phyloP scores from a whole-genome alignment of 257 asterid genomes.

The Nicotiana undulata region DNA sequence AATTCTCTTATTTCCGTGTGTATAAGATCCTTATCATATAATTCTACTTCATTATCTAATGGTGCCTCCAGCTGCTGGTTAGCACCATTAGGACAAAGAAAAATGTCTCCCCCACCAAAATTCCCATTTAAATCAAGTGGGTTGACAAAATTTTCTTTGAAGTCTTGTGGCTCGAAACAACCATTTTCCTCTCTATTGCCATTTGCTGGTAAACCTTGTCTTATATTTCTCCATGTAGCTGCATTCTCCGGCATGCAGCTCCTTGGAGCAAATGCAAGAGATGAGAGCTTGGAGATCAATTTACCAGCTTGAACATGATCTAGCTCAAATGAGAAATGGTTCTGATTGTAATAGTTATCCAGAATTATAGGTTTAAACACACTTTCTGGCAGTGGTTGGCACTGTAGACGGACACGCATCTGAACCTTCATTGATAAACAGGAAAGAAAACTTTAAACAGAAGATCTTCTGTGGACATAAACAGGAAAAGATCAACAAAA shows the following conservation, averaged over 20 bases:
- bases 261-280: slow-evolving; percentile 38
- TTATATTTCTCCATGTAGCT: slow-evolving; percentile 14
- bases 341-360: slow-evolving; percentile 55
- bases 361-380: slow-evolving; percentile 55
- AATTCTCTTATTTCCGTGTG: slow-evolving; percentile 46
- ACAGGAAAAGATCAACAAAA: not conserved
- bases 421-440: slow-evolving; percentile 40
- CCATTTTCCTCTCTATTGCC: slow-evolving; percentile 26
- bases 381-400: slow-evolving; percentile 44
- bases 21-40: slow-evolving; percentile 34
- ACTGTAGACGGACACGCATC: slow-evolving; percentile 41
- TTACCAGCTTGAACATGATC: slow-evolving; percentile 67
- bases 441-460: slow-evolving; percentile 9
- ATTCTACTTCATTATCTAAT: slow-evolving; percentile 15
- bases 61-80: slow-evolving; percentile 21
- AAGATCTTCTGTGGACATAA: not conserved
- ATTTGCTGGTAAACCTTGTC: slow-evolving; percentile 8
- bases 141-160: slow-evolving; percentile 19
- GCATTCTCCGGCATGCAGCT: slow-evolving; percentile 14
- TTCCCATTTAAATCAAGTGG: slow-evolving; percentile 24
- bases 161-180: slow-evolving; percentile 19
- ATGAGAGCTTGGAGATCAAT: slow-evolving; percentile 44
- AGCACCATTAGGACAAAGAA: slow-evolving; percentile 13
- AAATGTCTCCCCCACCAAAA: slow-evolving; percentile 17
- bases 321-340: slow-evolving; percentile 76